Evolutionary conservation across 306 rosid species (phyloP), one percentile per base, ranked within the genome.

Genomic region (Albizia julibrissin): DNA sequence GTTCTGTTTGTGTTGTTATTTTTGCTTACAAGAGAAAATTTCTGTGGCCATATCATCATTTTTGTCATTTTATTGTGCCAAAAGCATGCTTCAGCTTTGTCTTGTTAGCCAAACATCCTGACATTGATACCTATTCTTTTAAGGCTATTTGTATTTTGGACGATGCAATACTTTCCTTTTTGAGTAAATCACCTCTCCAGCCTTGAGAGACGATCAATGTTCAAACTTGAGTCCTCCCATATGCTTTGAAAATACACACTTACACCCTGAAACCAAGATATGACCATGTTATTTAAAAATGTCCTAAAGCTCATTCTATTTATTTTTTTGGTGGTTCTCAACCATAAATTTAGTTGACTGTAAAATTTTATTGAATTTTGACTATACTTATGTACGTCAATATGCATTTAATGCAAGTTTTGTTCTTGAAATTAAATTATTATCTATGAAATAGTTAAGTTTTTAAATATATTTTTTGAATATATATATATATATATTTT

Each of bases 1-100:
- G 66, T 49, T 72, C 82, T 47, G 24, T 79, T 70, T 34, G 72
- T 47, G 21, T 82, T 84, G 42, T 72, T 65, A 70, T 42, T 82
- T 79, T 66, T 78, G 29, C 50, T 81, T 81, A 71, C 69, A 21
- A 46, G 64, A 49, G 43, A 77, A 56, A 76, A 21, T 7, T 61
- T 40, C 27, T 3, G 3, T 26, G 50, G 42, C 26, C 22, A 8
- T 58, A n/a, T n/a, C 1, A 75, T 37, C 37, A n/a, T 50, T 33
- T 52, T 39, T 3, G 12, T 21, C 68, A 29, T 10, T 33, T 22
- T 11, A 5, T 21, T 13, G 13, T 40, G 39, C 39, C 12, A 52
- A 40, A 24, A 56, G 69, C 37, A 14, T 56, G 70, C 64, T 24
- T 58, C 50, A 40, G 65, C 31, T 15, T 24, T 76, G 56, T 59